These are phyloP conservation scores for Pseudonitzschia multistriata DNA, from an alignment of 108 stramenopile genomes.

Conservation along the genomic window DNA sequence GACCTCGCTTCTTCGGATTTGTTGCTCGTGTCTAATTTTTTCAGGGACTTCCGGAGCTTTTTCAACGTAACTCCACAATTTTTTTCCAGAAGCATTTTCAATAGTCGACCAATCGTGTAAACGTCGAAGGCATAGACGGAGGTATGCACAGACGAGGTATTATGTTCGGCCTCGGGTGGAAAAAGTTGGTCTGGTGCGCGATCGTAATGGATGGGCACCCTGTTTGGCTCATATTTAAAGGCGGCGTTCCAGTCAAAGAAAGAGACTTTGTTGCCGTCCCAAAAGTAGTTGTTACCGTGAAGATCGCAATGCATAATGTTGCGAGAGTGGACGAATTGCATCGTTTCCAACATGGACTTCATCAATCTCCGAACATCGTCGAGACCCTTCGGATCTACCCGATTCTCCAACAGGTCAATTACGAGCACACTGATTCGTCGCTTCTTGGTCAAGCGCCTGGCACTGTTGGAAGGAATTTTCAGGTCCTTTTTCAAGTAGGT, in stretches of 20 bases:
- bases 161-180: conserved; percentile 6
- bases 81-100: neutral
- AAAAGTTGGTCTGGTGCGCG: neutral
- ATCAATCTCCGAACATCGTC: neutral
- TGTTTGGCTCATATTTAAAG: neutral
- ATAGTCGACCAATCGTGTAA: neutral
- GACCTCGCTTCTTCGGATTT: neutral
- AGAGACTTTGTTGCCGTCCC: neutral
- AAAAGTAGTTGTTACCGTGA: neutral
- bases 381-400: neutral
- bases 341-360: neutral
- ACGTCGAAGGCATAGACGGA: conserved; percentile 14
- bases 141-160: neutral
- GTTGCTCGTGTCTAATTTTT: neutral
- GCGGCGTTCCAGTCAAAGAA: conserved; percentile 2
- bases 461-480: neutral
- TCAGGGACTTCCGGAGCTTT: neutral
- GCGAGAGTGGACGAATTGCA: neutral
- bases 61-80: neutral
- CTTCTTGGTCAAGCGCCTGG: neutral
- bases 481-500: neutral
- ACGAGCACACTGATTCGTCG: neutral
- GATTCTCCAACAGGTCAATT: neutral
- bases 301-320: conserved; percentile 10
- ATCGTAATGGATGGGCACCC: neutral